Conservation (phyloP, 352 stramenopile species). For the Phytophthora palmivora region DNA sequence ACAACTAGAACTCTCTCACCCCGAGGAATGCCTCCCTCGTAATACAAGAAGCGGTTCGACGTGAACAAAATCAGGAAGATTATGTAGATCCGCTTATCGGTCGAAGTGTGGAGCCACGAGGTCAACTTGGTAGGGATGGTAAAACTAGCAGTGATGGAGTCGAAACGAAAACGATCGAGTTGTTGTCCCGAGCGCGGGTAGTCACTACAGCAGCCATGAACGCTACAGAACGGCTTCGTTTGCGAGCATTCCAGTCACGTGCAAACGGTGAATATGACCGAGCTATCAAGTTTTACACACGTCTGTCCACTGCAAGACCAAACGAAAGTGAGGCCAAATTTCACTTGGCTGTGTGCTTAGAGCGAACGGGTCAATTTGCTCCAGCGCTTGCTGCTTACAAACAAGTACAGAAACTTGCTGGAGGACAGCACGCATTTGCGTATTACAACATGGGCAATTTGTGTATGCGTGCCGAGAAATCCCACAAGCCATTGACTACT, state of each 20-base stretch:
- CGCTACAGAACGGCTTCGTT: constrained; percentile 43
- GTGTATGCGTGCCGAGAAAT: constrained; percentile 48
- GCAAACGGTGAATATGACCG: constrained; percentile 50
- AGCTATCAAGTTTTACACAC: constrained; percentile 49
- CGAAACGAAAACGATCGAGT: constrained; percentile 21
- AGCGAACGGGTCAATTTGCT: constrained; percentile 46
- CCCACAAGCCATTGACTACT: constrained; percentile 51
- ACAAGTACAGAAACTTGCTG: constrained; percentile 33
- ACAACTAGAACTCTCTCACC: constrained; percentile 20
- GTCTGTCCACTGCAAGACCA: constrained; percentile 15
- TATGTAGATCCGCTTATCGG: constrained; percentile 54
- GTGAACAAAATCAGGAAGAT: constrained; percentile 49
- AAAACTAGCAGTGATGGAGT: constrained; percentile 15
- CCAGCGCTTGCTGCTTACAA: constrained; percentile 47
- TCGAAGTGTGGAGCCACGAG: constrained; percentile 54
- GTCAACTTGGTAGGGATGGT: constrained; percentile 20
- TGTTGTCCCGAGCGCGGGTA: constrained; percentile 29
- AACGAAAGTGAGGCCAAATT: constrained; percentile 44
- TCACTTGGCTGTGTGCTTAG: constrained; percentile 58
- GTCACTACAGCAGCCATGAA: constrained; percentile 48
- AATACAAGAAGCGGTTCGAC: constrained; percentile 51
- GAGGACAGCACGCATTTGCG: constrained; percentile 44
- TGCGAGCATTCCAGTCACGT: constrained; percentile 54
- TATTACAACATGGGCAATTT: constrained; percentile 70
- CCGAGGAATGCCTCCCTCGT: constrained; percentile 28